Evolutionary conservation across 768 basidiomycete genomes (phyloP).

Genomic region (Podaxis sp.): DNA sequence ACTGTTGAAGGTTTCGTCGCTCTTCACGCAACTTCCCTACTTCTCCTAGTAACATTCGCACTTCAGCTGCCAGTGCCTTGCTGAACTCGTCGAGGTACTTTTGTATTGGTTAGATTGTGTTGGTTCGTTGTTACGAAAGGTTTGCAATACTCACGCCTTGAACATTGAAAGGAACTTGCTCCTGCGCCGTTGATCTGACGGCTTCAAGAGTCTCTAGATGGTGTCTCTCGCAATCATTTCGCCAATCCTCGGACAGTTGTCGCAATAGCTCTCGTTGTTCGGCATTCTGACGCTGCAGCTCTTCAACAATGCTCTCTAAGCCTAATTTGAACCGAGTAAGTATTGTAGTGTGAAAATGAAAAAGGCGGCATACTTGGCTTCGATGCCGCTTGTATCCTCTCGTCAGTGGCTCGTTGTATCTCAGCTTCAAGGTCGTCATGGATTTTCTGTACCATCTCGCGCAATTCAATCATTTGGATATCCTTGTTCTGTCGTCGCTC

Average conservation of each 20-base stretch:
- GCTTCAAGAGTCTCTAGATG: constrained; percentile 65
- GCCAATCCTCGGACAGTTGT: constrained; percentile 59
- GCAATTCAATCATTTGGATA: constrained; percentile 47
- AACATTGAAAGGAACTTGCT: constrained; percentile 81
- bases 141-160: constrained; percentile 55
- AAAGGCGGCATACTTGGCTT: constrained; percentile 47
- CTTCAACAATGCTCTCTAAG: constrained; percentile 56
- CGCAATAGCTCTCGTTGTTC: constrained; percentile 56
- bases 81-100: constrained; percentile 89
- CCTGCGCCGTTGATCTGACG: constrained; percentile 65
- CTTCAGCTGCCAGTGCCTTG: constrained; percentile 77
- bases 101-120: constrained; percentile 1
- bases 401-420: constrained; percentile 46
- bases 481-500: constrained; percentile 57
- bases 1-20: constrained; percentile 75
- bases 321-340: constrained; percentile 30
- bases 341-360: constrained; percentile 8
- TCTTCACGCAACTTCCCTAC: constrained; percentile 82
- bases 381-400: constrained; percentile 43
- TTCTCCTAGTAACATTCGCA: constrained; percentile 77
- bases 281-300: constrained; percentile 52
- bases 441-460: constrained; percentile 58
- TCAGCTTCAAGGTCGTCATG: constrained; percentile 52
- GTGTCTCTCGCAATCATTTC: constrained; percentile 57
- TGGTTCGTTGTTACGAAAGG: background rate